These are phyloP conservation scores for Sarcomyxa edulis DNA, from an alignment of 768 basidiomycete species.

Conservation along the genomic window DNA sequence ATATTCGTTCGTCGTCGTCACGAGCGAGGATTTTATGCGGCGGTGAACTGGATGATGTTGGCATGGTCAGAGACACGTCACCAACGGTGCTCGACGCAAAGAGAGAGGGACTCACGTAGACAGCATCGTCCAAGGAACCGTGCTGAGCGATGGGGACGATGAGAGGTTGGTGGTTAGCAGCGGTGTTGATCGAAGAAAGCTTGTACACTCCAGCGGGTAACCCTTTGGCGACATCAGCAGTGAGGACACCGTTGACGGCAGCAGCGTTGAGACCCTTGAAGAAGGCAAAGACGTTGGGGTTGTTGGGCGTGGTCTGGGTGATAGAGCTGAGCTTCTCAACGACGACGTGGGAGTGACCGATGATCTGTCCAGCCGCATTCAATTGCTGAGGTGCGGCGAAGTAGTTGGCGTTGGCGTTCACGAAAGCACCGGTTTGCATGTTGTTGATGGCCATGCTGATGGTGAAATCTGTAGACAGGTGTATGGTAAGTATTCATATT, in stretches of 20 bases:
- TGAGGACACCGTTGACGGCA: conserved; percentile 38
- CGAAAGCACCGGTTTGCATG: conserved; percentile 52
- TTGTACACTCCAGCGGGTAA: conserved; percentile 48
- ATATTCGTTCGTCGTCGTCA: too few relatives aligned
- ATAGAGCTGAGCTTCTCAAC: conserved; percentile 47
- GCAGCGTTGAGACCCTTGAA: conserved; percentile 50
- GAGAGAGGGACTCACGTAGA: conserved; percentile 21
- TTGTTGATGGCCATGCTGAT: conserved; percentile 41
- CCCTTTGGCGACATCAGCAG: conserved; percentile 44
- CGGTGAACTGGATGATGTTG: too few relatives aligned
- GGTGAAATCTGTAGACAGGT: conserved; percentile 47
- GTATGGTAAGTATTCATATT: too few relatives aligned
- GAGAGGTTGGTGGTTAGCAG: conserved; percentile 41
- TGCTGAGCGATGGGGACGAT: conserved; percentile 34
- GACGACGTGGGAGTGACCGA: conserved; percentile 62
- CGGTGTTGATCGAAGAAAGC: conserved; percentile 39
- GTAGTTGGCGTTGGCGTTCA: conserved; percentile 40
- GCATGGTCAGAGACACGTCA: conserved; percentile 4
- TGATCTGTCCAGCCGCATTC: conserved; percentile 40
- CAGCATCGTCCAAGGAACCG: conserved; percentile 32
- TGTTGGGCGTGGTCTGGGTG: conserved; percentile 39
- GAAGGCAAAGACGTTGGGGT: conserved; percentile 51
- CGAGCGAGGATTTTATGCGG: too few relatives aligned
- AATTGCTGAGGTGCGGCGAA: conserved; percentile 50
- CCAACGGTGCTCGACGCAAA: neutral